Evolutionary conservation across 345 rosid species (phyloP), one percentile per base, ranked within the genome.

Genomic region (Draba incana): DNA sequence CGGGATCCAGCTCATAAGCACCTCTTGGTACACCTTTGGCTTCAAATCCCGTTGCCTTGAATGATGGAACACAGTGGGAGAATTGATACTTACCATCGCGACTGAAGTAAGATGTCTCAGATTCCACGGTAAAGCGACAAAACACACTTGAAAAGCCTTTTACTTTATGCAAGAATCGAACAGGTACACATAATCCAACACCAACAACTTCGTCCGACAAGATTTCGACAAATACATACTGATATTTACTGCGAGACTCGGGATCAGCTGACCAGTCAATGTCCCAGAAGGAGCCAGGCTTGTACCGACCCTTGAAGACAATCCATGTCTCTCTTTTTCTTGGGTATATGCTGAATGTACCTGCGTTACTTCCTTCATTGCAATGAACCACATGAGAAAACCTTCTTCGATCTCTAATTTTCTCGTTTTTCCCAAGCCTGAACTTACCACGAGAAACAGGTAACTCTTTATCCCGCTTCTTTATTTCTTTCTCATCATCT

Each of bases 261-360:
- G 49, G 53, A 57, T 80, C 75, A 44, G 77, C 65, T 59, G 63
- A 72, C 95, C 87, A 84, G 25, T 76, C 64, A 5, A 79, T 41
- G 57, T 74, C 77, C 86, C 88, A 2, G 10, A 27, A 27, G 3
- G 4, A 4, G 3, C 4, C 4, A 28, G 15, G 12, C 30, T 25
- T 64, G 59, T 9, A n/a, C 49, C 11, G 59, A 38, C 27, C 69
- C 43, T 74, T 92, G 77, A 87, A 81, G 71, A 92, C 61, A 31
- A 82, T 92, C 94, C 98, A 89, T 14, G 79, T 81, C 78, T 86
- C 89, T 48, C 96, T 92, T 58, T 75, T 71, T 71, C 66, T 76
- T 6, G 98, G 94, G 70, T 78, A 77, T 74, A 92, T 67, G 59
- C 60, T 67, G 69, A 57, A 79, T 3, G 66, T 62, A 37, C 66